These are phyloP conservation scores for Xylaria cubensis DNA, from an alignment of 495 filamentous ascomycete species.

Conservation along the genomic window DNA sequence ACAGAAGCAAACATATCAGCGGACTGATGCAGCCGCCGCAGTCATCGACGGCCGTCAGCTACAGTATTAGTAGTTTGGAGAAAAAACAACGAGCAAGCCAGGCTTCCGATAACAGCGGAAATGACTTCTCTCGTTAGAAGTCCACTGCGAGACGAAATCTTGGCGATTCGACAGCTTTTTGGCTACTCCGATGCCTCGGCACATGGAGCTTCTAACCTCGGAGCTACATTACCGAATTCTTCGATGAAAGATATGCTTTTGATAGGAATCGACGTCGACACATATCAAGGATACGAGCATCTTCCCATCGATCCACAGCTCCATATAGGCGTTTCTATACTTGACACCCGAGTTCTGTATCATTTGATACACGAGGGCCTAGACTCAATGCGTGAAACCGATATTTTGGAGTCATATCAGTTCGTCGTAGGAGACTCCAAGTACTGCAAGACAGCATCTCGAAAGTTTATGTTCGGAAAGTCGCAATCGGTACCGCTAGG, in stretches of 20 bases:
- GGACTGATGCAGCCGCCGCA: too few species aligned
- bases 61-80: too few species aligned
- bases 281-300: constrained; percentile 29
- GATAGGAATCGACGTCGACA: constrained; percentile 33
- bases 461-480: constrained; percentile 27
- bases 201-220: constrained; percentile 21
- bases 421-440: constrained; percentile 33
- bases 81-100: too few species aligned
- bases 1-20: too few species aligned
- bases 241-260: constrained; percentile 33
- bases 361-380: neutral
- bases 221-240: constrained; percentile 27
- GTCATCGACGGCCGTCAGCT: too few species aligned
- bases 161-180: constrained; percentile 31
- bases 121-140: constrained; percentile 13
- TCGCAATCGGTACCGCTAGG: constrained; percentile 29
- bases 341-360: constrained; percentile 34
- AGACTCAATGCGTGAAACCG: constrained; percentile 10
- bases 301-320: constrained; percentile 29
- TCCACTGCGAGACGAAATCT: constrained; percentile 32
- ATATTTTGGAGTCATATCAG: constrained; percentile 34
- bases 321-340: constrained; percentile 33
- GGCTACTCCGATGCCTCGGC: constrained; percentile 25
- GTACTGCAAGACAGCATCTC: constrained; percentile 29
- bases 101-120: constrained; percentile 20